Evolutionary conservation across 345 rosid genomes (phyloP), one percentile per base, ranked within the genome.

Genomic region (Ceriops decandra): DNA sequence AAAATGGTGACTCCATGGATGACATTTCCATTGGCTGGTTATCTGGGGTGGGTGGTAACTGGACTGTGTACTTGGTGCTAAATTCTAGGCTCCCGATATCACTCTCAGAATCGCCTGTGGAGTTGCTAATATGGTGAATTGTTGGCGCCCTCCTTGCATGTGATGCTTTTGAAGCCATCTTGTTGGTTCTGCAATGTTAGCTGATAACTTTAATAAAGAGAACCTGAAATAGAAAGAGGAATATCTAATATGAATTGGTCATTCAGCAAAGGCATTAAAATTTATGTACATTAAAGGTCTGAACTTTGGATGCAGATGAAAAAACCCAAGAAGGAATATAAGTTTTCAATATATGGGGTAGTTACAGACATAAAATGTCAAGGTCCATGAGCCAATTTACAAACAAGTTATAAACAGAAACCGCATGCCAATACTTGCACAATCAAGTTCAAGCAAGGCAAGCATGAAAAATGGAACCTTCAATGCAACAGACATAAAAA

Each of bases 41-140:
- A 70, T 91, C 93, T 0, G 97, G 97, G 4, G 97, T 89, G 33
- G 68, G 79, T 2, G 91, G 93, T 7, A 91, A 52, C 1, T 77
- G 74, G 62, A 91, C 88, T 1, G 79, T 76, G 81, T 89, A 91
- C 3, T 59, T 73, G 1, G 72, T 61, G 46, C 46, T 38, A 59
- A 56, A 79, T 15, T 86, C 89, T 5, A 49, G 60, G 15, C 76
- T 72, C 63, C 83, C 74, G 24, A 77, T 56, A 32, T 87, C 91
- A 62, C 84, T 83, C n/a, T 81, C 85, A 7, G 72, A 64, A 65
- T 85, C 89, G 5, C 79, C 86, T 16, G 69, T 66, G 15, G 86
- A 83, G 63, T 57, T 66, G 11, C 77, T 80, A 3, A 63, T 42
- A 56, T 76, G 89, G 32, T 81, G 88, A 74, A 80, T 80, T 49